phyloP scores from a whole-genome alignment of 2,329 filamentous ascomycete species.

The Penicillium sp. region DNA sequence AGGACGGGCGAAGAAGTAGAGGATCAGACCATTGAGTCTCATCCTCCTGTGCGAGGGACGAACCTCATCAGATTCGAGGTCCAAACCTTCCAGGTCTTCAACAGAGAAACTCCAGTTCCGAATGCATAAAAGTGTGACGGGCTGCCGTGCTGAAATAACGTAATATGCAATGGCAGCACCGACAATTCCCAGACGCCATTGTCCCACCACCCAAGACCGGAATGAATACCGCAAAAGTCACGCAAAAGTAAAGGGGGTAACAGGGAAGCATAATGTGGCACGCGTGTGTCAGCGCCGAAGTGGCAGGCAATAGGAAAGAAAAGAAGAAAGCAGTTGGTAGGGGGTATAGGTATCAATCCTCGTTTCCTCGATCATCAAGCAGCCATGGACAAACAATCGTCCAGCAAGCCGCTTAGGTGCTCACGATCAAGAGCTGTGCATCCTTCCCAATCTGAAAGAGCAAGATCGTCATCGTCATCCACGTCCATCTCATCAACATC shows the following conservation, averaged over 20 bases:
- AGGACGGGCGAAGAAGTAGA: not conserved
- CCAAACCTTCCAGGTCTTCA: constrained; percentile 13
- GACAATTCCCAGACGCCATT: constrained; percentile 34
- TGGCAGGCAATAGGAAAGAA: constrained; percentile 3
- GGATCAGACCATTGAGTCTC: constrained; percentile 14
- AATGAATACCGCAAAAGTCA: constrained; percentile 14
- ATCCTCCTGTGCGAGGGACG: not conserved
- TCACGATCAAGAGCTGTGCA: constrained; percentile 37
- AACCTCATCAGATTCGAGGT: not conserved
- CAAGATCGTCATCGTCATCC: constrained; percentile 41
- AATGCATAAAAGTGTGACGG: constrained; percentile 28
- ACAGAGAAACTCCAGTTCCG: constrained; percentile 24
- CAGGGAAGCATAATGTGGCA: constrained; percentile 7
- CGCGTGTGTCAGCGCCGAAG: constrained; percentile 4
- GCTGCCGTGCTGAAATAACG: constrained; percentile 6
- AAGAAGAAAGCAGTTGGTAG: constrained; percentile 10
- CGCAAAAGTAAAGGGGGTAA: constrained; percentile 9
- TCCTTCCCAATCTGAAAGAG: constrained; percentile 42
- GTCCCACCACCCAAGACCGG: constrained; percentile 21
- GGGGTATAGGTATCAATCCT: constrained; percentile 16
- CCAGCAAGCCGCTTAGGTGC: constrained; percentile 41
- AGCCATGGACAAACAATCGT: constrained; percentile 46
- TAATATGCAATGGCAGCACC: constrained; percentile 16
- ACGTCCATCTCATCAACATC: constrained; percentile 41
- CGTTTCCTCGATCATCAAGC: constrained; percentile 26